phyloP scores from a whole-genome alignment of 2,329 filamentous ascomycete genomes.

The Parafenestella ontariensis region DNA sequence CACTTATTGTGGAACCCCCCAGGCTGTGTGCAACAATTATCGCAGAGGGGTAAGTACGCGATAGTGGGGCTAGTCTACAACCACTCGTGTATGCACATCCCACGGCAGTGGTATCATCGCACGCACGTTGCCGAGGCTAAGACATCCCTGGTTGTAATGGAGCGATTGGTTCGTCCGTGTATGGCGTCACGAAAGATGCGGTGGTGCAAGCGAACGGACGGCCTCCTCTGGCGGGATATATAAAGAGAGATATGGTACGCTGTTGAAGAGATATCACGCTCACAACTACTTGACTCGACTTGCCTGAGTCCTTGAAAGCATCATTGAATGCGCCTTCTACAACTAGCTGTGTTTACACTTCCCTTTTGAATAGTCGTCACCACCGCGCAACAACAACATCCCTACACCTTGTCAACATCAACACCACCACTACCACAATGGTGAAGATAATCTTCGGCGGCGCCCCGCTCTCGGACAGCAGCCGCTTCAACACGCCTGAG shows the following conservation, averaged over 20 bases:
- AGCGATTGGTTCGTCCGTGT: not conserved
- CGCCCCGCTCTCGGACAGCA: slow-evolving; percentile 28
- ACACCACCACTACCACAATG: slow-evolving; percentile 15
- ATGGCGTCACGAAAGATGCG: not conserved
- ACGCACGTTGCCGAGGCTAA: not conserved
- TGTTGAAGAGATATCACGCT: not conserved
- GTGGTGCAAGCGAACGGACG: not conserved
- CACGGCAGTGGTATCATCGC: not conserved
- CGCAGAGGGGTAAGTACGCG: not conserved
- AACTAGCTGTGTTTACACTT: not conserved
- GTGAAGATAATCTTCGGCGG: slow-evolving; percentile 50
- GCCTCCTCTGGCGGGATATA: not conserved
- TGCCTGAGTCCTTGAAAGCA: not conserved
- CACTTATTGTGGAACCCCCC: not conserved
- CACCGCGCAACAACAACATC: not conserved
- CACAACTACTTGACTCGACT: not conserved
- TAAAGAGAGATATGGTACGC: not conserved
- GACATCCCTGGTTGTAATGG: too few relatives aligned
- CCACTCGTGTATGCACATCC: too few relatives aligned
- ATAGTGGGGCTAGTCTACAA: slow-evolving; percentile 2
- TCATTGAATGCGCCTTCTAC: slow-evolving; percentile 1
- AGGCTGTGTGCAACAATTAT: not conserved
- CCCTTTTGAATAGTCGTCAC: not conserved
- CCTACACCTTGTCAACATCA: not conserved
- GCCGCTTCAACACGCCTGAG: slow-evolving; percentile 20